Percentiles rank a stretch among this genome's conserved stretches.
phyloP scores from a whole-genome alignment of 352 stramenopile species.

The Globisporangium okanoganense region DNA sequence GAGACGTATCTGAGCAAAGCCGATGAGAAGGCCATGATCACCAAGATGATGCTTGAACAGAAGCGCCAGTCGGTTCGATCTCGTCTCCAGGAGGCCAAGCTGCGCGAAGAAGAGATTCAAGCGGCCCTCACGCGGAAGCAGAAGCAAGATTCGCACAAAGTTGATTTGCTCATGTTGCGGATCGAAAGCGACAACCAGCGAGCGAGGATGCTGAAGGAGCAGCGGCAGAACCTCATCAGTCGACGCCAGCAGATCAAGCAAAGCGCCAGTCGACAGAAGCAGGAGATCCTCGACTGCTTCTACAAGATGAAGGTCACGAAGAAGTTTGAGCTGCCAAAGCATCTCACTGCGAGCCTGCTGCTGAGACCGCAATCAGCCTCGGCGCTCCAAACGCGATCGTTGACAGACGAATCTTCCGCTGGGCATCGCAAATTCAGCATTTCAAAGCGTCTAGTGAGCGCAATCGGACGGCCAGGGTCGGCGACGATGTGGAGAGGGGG shows the following conservation, averaged over 20 bases:
- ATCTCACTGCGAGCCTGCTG: slow-evolving; percentile 31
- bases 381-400: slow-evolving; percentile 27
- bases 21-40: slow-evolving; percentile 49
- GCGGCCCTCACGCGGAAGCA: slow-evolving; percentile 47
- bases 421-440: neutral
- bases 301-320: slow-evolving; percentile 84
- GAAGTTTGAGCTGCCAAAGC: slow-evolving; percentile 57
- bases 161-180: slow-evolving; percentile 46
- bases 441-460: slow-evolving; percentile 31
- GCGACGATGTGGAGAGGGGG: slow-evolving; percentile 7
- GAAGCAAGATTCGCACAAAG: slow-evolving; percentile 61
- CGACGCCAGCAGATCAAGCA: slow-evolving; percentile 69
- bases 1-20: slow-evolving; percentile 33
- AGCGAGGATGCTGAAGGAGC: slow-evolving; percentile 43
- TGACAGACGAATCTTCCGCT: slow-evolving; percentile 16
- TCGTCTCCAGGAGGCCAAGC: slow-evolving; percentile 61
- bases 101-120: slow-evolving; percentile 80
- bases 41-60: slow-evolving; percentile 47
- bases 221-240: slow-evolving; percentile 50
- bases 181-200: slow-evolving; percentile 67
- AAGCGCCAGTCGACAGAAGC: slow-evolving; percentile 49
- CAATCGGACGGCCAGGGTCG: slow-evolving; percentile 21
- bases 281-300: slow-evolving; percentile 74
- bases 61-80: slow-evolving; percentile 45
- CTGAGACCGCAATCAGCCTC: slow-evolving; percentile 40